phyloP scores from a whole-genome alignment of 1,284 basidiomycete species.

The Puccinia coronata region DNA sequence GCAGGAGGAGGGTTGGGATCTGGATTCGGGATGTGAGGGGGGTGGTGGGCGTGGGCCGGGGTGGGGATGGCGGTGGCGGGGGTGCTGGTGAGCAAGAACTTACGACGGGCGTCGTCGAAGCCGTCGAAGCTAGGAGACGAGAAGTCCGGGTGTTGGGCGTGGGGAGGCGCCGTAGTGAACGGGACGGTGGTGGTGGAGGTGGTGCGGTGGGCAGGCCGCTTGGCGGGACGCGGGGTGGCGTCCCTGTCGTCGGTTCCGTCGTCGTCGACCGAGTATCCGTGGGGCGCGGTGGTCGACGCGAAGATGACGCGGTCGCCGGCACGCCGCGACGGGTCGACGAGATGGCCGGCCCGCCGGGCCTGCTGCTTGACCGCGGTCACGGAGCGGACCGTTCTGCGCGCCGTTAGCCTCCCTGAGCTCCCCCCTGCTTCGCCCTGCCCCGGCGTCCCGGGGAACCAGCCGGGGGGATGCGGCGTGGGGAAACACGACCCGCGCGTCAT shows the following conservation, averaged over 20 bases:
- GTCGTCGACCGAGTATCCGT: not conserved
- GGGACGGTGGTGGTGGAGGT: not conserved
- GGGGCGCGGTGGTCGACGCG: not conserved
- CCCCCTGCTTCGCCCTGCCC: not conserved
- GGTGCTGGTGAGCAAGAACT: constrained; percentile 10
- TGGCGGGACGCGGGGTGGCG: not conserved
- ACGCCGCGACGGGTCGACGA: not conserved
- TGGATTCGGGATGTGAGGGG: no score
- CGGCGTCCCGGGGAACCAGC: not conserved
- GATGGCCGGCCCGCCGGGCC: not conserved
- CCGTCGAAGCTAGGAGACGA: constrained; percentile 10
- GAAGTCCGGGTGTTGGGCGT: not conserved
- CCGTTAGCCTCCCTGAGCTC: not conserved
- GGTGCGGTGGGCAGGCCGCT: not conserved
- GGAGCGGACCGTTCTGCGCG: not conserved
- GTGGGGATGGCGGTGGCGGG: not conserved
- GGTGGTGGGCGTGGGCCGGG: not conserved
- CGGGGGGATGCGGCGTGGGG: not conserved
- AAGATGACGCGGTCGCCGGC: constrained; percentile 3
- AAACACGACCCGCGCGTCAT: constrained; percentile 3
- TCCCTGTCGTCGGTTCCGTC: not conserved
- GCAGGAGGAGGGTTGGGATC: no score
- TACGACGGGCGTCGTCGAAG: not conserved
- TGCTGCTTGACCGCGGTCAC: not conserved
- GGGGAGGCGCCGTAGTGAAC: no score